Percentiles rank a stretch among this genome's conserved stretches.
Conservation (phyloP, 345 rosid species). For the Chamaenerion angustifolium region DNA sequence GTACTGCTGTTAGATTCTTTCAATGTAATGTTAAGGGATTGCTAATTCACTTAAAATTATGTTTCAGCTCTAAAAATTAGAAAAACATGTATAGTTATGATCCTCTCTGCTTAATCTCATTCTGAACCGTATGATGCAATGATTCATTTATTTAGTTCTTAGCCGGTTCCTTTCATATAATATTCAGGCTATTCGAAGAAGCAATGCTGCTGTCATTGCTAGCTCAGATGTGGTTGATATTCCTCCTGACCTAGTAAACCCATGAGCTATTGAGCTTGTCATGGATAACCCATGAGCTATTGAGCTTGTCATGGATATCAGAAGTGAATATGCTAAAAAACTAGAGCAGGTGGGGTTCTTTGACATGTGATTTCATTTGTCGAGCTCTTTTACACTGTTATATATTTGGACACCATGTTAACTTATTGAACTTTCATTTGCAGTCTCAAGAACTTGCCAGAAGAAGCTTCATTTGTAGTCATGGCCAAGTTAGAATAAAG, state of each 20-base stretch:
- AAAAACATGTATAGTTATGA: no score
- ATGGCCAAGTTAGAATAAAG: no score
- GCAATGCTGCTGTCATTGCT: no score
- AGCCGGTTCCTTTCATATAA: neutral
- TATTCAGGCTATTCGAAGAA: conserved; percentile 34
- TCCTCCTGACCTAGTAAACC: conserved; percentile 41
- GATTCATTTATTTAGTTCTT: neutral
- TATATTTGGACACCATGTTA: neutral
- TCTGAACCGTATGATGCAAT: neutral
- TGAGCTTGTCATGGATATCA: conserved; percentile 43
- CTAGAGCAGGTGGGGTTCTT: conserved; percentile 33
- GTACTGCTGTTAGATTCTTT: no score
- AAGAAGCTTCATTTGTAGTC: no score
- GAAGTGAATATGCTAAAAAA: conserved; percentile 39
- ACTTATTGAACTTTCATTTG: conserved; percentile 10
- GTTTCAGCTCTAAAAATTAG: no score
- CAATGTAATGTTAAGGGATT: neutral
- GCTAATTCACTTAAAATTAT: no score
- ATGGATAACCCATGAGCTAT: conserved; percentile 37
- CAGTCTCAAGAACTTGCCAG: conserved; percentile 56
- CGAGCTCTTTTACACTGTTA: no score
- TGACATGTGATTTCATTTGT: conserved; percentile 1
- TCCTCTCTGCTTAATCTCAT: neutral
- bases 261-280: conserved; percentile 40
- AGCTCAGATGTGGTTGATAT: conserved; percentile 25